These are phyloP conservation scores for Globisporangium irregulare DNA, from an alignment of 352 stramenopile species.

Conservation along the genomic window DNA sequence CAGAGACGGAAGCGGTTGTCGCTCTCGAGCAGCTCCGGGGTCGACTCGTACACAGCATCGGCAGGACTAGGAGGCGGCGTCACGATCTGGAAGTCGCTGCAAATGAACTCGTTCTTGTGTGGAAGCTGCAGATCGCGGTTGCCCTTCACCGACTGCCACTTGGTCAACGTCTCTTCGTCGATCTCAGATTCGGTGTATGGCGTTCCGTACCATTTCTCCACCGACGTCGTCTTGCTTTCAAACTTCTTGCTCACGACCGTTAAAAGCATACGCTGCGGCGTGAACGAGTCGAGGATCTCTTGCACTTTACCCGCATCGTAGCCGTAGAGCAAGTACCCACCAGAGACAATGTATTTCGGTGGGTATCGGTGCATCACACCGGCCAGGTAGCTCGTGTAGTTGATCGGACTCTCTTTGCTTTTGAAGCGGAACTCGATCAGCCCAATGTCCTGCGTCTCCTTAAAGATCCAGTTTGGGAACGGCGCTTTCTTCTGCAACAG, in stretches of 20 bases:
- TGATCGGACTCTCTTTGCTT: slow-evolving; percentile 74
- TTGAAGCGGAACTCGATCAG: slow-evolving; percentile 70
- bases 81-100: slow-evolving; percentile 66
- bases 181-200: slow-evolving; percentile 49
- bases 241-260: slow-evolving; percentile 72
- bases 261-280: slow-evolving; percentile 51
- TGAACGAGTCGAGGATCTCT: slow-evolving; percentile 48
- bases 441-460: slow-evolving; percentile 56
- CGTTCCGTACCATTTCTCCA: slow-evolving; percentile 72
- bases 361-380: slow-evolving; percentile 71
- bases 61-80: slow-evolving; percentile 12
- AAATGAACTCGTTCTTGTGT: slow-evolving; percentile 75
- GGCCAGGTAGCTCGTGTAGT: slow-evolving; percentile 64
- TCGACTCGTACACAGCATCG: slow-evolving; percentile 6
- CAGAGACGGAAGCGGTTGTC: slow-evolving; percentile 59
- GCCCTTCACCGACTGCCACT: slow-evolving; percentile 31
- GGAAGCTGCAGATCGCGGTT: slow-evolving; percentile 48
- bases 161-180: slow-evolving; percentile 27
- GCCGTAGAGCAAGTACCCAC: slow-evolving; percentile 58
- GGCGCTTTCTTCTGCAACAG: slow-evolving; percentile 33
- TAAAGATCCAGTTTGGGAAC: slow-evolving; percentile 53
- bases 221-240: slow-evolving; percentile 37
- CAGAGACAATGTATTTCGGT: slow-evolving; percentile 55
- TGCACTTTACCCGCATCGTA: slow-evolving; percentile 56
- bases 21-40: slow-evolving; percentile 19